A percentile compares a stretch with the other conserved stretches of the same genome.
phyloP scores from a whole-genome alignment of 345 rosid species.

The Eutrema yunnanense region DNA sequence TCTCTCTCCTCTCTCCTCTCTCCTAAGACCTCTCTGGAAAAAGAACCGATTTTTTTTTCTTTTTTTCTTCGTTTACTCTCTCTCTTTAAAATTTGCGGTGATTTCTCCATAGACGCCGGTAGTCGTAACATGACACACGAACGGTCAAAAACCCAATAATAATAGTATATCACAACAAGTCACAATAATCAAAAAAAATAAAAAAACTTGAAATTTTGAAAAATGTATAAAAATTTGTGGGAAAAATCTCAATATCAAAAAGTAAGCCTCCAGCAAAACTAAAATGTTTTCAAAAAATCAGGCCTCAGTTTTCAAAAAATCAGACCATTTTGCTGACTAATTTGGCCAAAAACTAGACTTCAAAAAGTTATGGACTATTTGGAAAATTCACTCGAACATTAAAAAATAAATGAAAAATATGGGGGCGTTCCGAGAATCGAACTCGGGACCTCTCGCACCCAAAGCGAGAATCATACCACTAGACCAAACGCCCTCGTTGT shows the following conservation, averaged over 20 bases:
- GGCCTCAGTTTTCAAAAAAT: neutral
- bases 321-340: neutral
- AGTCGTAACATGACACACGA: constrained; percentile 24
- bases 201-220: too few species aligned
- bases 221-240: too few species aligned
- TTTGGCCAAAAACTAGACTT: too few species aligned
- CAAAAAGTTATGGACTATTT: neutral
- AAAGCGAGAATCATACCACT: constrained; percentile 94
- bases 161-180: too few species aligned
- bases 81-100: constrained; percentile 14
- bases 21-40: constrained; percentile 28
- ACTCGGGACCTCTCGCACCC: constrained; percentile 93
- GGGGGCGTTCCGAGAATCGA: constrained; percentile 75
- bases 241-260: too few species aligned
- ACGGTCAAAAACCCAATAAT: constrained; percentile 1
- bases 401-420: neutral
- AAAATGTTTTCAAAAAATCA: too few species aligned
- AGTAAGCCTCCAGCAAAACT: too few species aligned
- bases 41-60: constrained; percentile 3
- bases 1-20: constrained; percentile 1
- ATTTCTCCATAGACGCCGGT: constrained; percentile 29
- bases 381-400: neutral
- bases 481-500: constrained; percentile 62
- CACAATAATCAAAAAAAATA: neutral
- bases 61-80: constrained; percentile 4